Conservation (phyloP, 1,284 basidiomycete species). For the Retiboletus fuscus region DNA sequence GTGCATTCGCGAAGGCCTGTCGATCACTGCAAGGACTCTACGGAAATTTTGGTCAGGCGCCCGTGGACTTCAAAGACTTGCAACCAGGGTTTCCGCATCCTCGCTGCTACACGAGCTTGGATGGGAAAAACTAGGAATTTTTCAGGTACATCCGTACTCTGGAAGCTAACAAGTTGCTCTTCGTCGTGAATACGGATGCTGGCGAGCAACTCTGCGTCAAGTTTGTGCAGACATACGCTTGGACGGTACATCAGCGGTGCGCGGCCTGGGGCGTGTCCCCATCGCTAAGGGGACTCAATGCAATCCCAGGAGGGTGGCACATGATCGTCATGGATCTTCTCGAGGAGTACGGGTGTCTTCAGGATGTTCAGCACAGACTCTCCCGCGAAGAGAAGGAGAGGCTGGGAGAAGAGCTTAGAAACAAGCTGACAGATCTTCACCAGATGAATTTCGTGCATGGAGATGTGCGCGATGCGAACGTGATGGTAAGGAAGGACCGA, state of each 20-base stretch:
- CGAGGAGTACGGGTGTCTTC: neutral
- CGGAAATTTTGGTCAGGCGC: neutral
- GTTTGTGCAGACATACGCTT: neutral
- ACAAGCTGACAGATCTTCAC: slow-evolving; percentile 26
- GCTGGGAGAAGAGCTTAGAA: neutral
- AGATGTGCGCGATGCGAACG: slow-evolving; percentile 35
- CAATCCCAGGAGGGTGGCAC: slow-evolving; percentile 45
- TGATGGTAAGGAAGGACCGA: slow-evolving; percentile 29
- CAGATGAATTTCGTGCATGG: slow-evolving; percentile 32
- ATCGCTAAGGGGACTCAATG: slow-evolving; percentile 34
- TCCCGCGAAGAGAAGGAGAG: neutral
- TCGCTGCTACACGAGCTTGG: neutral
- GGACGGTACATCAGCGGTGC: neutral
- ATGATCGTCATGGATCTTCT: slow-evolving; percentile 48
- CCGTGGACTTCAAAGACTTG: neutral
- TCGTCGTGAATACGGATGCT: neutral
- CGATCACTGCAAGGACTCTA: slow-evolving; percentile 10
- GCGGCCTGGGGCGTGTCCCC: slow-evolving; percentile 28
- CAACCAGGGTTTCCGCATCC: slow-evolving; percentile 13
- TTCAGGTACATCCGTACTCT: slow-evolving; percentile 11
- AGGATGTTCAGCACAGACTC: neutral
- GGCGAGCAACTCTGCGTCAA: slow-evolving; percentile 8
- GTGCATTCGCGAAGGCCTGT: slow-evolving; percentile 22
- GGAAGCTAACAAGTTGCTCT: neutral
- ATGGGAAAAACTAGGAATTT: neutral